These are phyloP conservation scores for Eucalyptus marginata DNA, from an alignment of 345 rosid species.

Conservation along the genomic window DNA sequence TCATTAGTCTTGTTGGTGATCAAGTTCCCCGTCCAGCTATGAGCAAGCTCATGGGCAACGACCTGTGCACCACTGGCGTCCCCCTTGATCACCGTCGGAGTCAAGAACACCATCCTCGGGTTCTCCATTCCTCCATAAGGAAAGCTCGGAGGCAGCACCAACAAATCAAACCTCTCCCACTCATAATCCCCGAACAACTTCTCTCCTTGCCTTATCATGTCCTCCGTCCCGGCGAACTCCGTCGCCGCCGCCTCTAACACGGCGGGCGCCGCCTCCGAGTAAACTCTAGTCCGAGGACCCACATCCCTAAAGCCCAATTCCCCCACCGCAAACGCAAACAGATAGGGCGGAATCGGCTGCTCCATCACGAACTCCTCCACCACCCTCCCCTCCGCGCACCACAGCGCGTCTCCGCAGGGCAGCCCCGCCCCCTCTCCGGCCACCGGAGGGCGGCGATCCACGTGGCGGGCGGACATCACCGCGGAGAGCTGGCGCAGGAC, in stretches of 20 bases:
- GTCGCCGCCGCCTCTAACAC: constrained; percentile 66
- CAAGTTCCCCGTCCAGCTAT: constrained; percentile 93
- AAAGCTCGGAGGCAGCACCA: constrained; percentile 89
- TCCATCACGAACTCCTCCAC: constrained; percentile 90
- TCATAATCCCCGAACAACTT: constrained; percentile 61
- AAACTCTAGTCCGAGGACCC: constrained; percentile 83
- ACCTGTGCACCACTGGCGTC: constrained; percentile 83
- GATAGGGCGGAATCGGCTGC: constrained; percentile 85
- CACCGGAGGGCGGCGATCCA: constrained; percentile 45
- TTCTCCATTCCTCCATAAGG: constrained; percentile 97
- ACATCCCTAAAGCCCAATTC: constrained; percentile 71
- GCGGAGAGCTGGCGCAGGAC: constrained; percentile 57
- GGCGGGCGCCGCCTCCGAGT: constrained; percentile 39
- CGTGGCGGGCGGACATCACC: constrained; percentile 81
- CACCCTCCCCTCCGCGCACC: constrained; percentile 63
- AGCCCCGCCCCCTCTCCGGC: constrained; percentile 27
- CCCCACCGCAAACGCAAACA: constrained; percentile 90
- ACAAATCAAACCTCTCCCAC: constrained; percentile 88
- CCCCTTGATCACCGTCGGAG: constrained; percentile 89
- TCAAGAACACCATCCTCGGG: constrained; percentile 79
- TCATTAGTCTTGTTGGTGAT: constrained; percentile 80
- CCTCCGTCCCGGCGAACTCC: constrained; percentile 90
- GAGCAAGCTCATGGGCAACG: constrained; percentile 90
- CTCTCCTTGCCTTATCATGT: constrained; percentile 82
- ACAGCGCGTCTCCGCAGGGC: constrained; percentile 12